Evolutionary conservation across 2,329 filamentous ascomycete genomes (phyloP).

Genomic region (Raffaelea arxii): DNA sequence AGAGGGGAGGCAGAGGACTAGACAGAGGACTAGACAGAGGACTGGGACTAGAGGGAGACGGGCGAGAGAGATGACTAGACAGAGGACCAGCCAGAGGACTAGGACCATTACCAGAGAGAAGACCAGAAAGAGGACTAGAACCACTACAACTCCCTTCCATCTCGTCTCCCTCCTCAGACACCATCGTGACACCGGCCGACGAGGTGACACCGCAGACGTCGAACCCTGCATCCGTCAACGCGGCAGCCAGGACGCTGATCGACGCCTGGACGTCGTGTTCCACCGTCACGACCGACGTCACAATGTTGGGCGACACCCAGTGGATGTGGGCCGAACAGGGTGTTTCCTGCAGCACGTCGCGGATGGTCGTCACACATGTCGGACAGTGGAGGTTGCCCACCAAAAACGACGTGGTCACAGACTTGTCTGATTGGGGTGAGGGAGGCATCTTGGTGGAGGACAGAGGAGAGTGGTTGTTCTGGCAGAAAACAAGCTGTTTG

Average conservation of each 20-base stretch:
- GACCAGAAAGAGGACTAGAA: too few relatives aligned
- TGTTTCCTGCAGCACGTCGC: slow-evolving; percentile 43
- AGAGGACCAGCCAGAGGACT: too few relatives aligned
- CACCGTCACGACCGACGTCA: slow-evolving; percentile 59
- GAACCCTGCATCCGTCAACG: slow-evolving; percentile 48
- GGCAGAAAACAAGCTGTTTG: too few relatives aligned
- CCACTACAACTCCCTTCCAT: background rate
- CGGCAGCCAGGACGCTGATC: slow-evolving; percentile 29
- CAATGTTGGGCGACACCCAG: slow-evolving; percentile 59
- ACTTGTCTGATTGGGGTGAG: slow-evolving; percentile 4
- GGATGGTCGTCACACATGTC: slow-evolving; percentile 60
- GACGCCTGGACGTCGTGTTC: slow-evolving; percentile 41
- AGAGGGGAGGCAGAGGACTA: too few relatives aligned
- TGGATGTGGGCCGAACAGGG: slow-evolving; percentile 34
- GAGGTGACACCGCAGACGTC: slow-evolving; percentile 41
- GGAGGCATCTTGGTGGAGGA: slow-evolving; percentile 14
- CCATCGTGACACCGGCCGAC: slow-evolving; percentile 17
- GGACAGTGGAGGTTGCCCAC: slow-evolving; percentile 71
- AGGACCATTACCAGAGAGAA: too few relatives aligned
- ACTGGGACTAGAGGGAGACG: slow-evolving; percentile 13
- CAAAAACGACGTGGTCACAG: slow-evolving; percentile 50
- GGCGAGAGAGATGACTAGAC: too few relatives aligned
- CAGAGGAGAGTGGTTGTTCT: background rate
- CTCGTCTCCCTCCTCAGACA: background rate
- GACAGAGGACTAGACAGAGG: too few relatives aligned